phyloP scores from a whole-genome alignment of 345 rosid species.

The Populus simonii region DNA sequence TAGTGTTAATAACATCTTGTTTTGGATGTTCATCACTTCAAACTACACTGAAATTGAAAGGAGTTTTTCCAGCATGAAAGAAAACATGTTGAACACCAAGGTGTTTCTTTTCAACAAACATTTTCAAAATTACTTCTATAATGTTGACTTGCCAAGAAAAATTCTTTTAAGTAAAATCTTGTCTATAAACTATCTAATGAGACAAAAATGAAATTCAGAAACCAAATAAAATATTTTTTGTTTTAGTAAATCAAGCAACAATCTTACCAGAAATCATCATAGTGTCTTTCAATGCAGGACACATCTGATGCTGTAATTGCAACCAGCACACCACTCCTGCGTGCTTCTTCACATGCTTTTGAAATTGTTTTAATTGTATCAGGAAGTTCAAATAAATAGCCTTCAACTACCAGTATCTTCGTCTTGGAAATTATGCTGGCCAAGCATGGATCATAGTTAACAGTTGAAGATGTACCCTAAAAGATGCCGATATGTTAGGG shows the following conservation, averaged over 20 bases:
- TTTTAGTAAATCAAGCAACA: neutral
- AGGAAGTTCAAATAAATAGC: slow-evolving; percentile 90
- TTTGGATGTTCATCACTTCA: neutral
- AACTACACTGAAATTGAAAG: too few species aligned
- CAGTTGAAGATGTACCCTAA: slow-evolving; percentile 86
- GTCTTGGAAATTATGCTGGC: slow-evolving; percentile 72
- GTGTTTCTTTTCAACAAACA: neutral
- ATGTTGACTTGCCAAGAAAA: neutral
- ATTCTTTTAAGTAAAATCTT: neutral
- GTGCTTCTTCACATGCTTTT: slow-evolving; percentile 88
- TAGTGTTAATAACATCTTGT: neutral
- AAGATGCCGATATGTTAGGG: neutral
- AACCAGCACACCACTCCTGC: slow-evolving; percentile 66
- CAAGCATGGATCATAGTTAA: slow-evolving; percentile 70
- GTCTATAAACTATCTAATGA: neutral
- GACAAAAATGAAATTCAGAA: neutral
- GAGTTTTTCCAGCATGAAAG: too few species aligned
- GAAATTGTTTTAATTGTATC: slow-evolving; percentile 76
- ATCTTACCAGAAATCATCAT: slow-evolving; percentile 86
- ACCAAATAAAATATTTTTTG: neutral
- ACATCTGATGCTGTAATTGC: slow-evolving; percentile 94
- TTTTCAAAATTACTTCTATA: neutral
- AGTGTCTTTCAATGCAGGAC: slow-evolving; percentile 86
- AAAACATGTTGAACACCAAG: too few species aligned
- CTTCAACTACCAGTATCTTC: slow-evolving; percentile 78